phyloP scores from a whole-genome alignment of 2,329 filamentous ascomycete species.

The Ilyonectria sp. region DNA sequence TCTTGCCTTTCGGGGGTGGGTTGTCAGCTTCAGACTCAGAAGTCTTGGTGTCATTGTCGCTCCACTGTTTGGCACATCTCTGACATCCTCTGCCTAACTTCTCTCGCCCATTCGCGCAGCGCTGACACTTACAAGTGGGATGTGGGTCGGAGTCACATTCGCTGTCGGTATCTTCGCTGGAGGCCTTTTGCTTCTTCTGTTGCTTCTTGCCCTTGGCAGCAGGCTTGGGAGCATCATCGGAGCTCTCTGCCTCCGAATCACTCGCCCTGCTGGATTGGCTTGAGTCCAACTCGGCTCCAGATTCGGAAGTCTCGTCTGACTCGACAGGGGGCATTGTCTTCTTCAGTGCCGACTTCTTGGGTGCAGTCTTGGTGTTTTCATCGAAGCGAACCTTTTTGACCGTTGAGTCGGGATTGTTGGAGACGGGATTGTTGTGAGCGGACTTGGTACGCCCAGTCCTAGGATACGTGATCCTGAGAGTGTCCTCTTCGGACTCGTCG shows the following conservation, averaged over 20 bases:
- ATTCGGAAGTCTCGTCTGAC: slow-evolving; percentile 43
- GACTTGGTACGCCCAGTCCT: slow-evolving; percentile 49
- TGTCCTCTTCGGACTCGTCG: slow-evolving; percentile 66
- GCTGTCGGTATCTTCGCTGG: slow-evolving; percentile 42
- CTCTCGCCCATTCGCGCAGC: slow-evolving; percentile 43
- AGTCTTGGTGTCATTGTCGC: slow-evolving; percentile 24
- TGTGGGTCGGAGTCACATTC: slow-evolving; percentile 54
- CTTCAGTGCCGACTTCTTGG: slow-evolving; percentile 45
- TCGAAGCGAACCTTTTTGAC: slow-evolving; percentile 63
- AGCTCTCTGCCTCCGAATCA: slow-evolving; percentile 39
- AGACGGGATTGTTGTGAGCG: background rate
- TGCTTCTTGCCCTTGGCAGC: slow-evolving; percentile 37
- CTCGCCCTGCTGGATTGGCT: slow-evolving; percentile 40
- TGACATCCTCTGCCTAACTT: slow-evolving; percentile 43
- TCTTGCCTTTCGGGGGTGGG: slow-evolving; percentile 32
- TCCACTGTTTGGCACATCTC: slow-evolving; percentile 33
- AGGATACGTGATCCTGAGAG: slow-evolving; percentile 64
- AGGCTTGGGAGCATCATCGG: slow-evolving; percentile 29
- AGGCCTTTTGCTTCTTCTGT: slow-evolving; percentile 33
- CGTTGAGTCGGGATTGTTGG: slow-evolving; percentile 26
- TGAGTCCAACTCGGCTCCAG: slow-evolving; percentile 42
- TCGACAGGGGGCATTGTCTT: slow-evolving; percentile 39
- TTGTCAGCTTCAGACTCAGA: slow-evolving; percentile 44
- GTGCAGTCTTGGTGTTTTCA: slow-evolving; percentile 45
- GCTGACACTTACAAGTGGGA: slow-evolving; percentile 48